Evolutionary conservation across 148 eudicot genomes (phyloP).

Genomic region (Bassia scoparia): DNA sequence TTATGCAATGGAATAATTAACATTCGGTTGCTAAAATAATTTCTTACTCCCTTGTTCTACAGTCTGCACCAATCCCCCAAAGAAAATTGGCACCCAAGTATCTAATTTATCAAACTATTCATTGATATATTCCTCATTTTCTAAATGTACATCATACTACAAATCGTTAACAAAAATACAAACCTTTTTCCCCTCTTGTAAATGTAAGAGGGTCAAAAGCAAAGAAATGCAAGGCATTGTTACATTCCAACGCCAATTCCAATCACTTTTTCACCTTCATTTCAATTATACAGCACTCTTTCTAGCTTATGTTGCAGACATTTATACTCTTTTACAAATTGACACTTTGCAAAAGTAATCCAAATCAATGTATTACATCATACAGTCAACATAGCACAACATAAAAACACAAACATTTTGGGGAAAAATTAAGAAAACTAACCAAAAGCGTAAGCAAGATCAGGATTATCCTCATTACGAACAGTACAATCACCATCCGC

Average conservation of each 20-base stretch:
- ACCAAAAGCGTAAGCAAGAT: conserved; percentile 29
- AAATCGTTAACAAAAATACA: no score
- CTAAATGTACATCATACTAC: no score
- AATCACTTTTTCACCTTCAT: no score
- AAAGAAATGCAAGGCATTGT: no score
- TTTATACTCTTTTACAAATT: not conserved
- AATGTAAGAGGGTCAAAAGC: no score
- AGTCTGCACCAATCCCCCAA: no score
- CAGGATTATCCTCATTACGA: conserved; percentile 22
- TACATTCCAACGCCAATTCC: no score
- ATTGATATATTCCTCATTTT: not conserved
- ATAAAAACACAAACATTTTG: not conserved
- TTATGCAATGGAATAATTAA: no score
- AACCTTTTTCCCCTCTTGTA: no score
- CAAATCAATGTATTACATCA: not conserved
- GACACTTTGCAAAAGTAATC: not conserved
- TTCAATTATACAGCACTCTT: no score
- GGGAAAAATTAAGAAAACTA: not conserved
- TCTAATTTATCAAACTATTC: not conserved
- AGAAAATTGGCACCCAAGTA: not conserved
- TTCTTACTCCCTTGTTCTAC: no score
- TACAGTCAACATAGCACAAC: not conserved
- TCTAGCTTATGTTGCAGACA: no score
- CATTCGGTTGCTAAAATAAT: not conserved
- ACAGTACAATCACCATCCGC: conserved; percentile 25